phyloP scores from a whole-genome alignment of 768 basidiomycete genomes.

The Lanmaoa rubissima region DNA sequence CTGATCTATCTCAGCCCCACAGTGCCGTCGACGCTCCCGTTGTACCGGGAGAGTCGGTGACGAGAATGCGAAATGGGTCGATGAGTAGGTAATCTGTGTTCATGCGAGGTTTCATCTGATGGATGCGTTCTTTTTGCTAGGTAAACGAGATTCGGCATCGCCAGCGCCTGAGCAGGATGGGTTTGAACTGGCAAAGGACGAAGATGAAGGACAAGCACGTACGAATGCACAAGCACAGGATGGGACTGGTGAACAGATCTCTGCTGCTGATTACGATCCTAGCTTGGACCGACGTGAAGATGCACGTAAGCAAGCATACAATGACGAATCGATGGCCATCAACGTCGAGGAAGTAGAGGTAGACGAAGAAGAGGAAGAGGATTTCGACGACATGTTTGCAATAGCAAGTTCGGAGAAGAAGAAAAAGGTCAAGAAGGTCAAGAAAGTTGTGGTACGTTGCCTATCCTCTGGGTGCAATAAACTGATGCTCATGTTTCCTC shows the following conservation, averaged over 20 bases:
- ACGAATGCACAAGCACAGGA: conserved; percentile 46
- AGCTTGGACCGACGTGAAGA: conserved; percentile 81
- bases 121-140: conserved; percentile 27
- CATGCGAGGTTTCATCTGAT: neutral
- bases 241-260: conserved; percentile 63
- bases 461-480: neutral
- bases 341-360: conserved; percentile 49
- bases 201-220: conserved; percentile 47
- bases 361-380: conserved; percentile 72
- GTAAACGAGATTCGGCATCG: conserved; percentile 53
- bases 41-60: conserved; percentile 9
- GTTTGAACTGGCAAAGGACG: conserved; percentile 70
- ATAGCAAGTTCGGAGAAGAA: conserved; percentile 47
- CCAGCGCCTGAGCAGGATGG: conserved; percentile 55
- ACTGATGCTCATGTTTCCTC: conserved; percentile 1
- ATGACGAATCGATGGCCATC: conserved; percentile 34
- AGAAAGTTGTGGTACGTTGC: conserved; percentile 52
- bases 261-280: conserved; percentile 92
- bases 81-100: conserved; percentile 17
- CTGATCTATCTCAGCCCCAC: conserved; percentile 64
- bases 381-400: conserved; percentile 96
- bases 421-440: conserved; percentile 54
- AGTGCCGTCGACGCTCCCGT: conserved; percentile 39
- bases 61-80: conserved; percentile 19
- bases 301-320: conserved; percentile 63